These are phyloP conservation scores for Tillandsia fasciculata DNA, from an alignment of 176 grass and related monocot genomes.

Conservation along the genomic window DNA sequence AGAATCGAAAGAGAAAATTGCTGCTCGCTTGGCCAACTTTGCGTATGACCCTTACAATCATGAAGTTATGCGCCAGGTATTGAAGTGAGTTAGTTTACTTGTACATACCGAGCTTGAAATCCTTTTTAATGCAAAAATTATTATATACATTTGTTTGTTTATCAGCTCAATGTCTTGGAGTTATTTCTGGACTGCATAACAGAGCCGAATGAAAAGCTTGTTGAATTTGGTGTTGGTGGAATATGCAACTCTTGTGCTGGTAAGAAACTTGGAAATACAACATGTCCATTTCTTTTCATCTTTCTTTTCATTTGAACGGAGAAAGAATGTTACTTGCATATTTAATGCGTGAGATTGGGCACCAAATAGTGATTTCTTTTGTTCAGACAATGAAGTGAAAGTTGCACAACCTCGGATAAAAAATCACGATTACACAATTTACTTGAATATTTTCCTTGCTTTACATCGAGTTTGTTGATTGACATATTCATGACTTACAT, in stretches of 20 bases:
- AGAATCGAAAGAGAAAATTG: conserved; percentile 90
- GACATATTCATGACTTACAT: conserved; percentile 5
- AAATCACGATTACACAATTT: too few relatives aligned
- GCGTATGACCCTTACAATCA: conserved; percentile 92
- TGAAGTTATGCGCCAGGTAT: conserved; percentile 60
- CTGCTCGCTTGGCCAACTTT: conserved; percentile 70
- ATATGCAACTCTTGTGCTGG: conserved; percentile 74
- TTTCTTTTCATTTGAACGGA: not conserved
- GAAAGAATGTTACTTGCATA: not conserved
- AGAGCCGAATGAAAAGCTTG: conserved; percentile 80
- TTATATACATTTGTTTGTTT: conserved; percentile 6
- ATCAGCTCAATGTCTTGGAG: conserved; percentile 83
- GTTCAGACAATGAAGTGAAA: too few relatives aligned
- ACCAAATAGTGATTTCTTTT: too few relatives aligned
- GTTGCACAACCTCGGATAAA: too few relatives aligned
- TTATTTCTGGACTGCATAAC: conserved; percentile 93
- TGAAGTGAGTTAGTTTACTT: conserved; percentile 3
- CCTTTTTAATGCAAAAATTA: not conserved
- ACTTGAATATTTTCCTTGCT: too few relatives aligned
- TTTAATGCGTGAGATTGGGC: too few relatives aligned
- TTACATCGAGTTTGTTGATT: too few relatives aligned
- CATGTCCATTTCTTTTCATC: not conserved
- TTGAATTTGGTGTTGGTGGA: conserved; percentile 74
- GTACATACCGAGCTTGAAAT: not conserved
- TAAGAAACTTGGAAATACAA: conserved; percentile 20